Base-by-base conservation (phyloP, 768 basidiomycete species). In the Hirschioporus abietinus region DNA sequence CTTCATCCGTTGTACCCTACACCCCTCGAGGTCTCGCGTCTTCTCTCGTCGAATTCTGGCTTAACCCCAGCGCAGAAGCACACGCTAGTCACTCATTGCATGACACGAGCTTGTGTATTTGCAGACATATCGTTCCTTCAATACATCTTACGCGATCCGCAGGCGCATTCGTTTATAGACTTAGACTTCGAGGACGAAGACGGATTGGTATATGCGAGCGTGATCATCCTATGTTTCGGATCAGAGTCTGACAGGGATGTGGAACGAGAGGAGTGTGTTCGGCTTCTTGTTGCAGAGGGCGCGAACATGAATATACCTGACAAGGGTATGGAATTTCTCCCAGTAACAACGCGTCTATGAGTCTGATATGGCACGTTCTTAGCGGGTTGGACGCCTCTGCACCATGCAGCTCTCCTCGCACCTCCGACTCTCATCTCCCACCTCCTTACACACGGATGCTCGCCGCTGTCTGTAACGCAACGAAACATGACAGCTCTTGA, bases 351-450 rank as follows among this genome's bases (percentile, higher is more conserved):
- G 12, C 63, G 57, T 36, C 42, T 30, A 25, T 23, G 7, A 59
- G 25, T n/a, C 60, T 61, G 23, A 61, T 61, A 52, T 52, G 42
- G 12, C 42, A 23, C 2, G 60, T 61, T 68, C 60, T 66, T 71
- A 97, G 95, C 86, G 68, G 96, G 96, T 35, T 99, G 97, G 97
- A 95, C 93, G 10, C 88, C 96, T 2, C 82, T 99, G 15, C 96
- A 98, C 72, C 90, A 96, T 78, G 94, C 96, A 8, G 92, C 92
- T 8, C 78, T 99, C 64, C 80, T 93, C 42, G 88, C 93, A 15
- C 95, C 96, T 35, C 92, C 96, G 1, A 95, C 95, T 1, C 80
- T 99, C 24, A 85, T 99, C 24, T 94, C 95, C 0, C 90, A 94
- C 81, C 82, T 99, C 25, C 89, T 99, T 78, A 96, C 93, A 12